Evolutionary conservation across 768 basidiomycete genomes (phyloP).

Genomic region (Udeniomyces megalosporus): DNA sequence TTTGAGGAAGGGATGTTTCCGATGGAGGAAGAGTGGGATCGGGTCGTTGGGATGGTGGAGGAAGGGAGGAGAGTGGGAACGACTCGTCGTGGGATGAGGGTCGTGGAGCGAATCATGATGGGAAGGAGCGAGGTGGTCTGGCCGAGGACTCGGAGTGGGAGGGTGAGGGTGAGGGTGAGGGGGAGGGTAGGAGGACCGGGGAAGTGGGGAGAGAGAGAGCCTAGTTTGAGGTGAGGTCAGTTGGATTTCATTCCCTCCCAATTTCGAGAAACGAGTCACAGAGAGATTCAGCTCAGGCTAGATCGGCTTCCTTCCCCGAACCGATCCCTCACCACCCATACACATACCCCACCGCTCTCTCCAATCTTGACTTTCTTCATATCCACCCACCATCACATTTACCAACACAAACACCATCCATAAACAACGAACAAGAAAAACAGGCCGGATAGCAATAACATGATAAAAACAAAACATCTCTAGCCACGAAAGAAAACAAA

Average conservation of each 20-base stretch:
- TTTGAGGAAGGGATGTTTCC: conserved; percentile 14
- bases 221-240: neutral
- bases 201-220: neutral
- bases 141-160: neutral
- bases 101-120: neutral
- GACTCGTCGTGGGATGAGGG: neutral
- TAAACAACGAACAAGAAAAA: too few species aligned
- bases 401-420: too few species aligned
- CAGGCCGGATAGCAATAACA: too few species aligned
- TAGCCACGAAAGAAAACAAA: too few species aligned
- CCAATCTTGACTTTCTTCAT: too few species aligned
- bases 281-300: neutral
- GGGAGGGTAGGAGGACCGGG: neutral
- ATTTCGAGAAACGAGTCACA: too few species aligned
- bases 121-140: neutral
- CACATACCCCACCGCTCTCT: too few species aligned
- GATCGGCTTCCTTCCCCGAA: neutral
- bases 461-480: too few species aligned
- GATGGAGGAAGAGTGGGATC: conserved; percentile 3
- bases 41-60: neutral
- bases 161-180: neutral
- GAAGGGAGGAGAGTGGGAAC: neutral
- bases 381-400: too few species aligned
- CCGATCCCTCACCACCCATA: too few species aligned
- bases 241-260: neutral